Evolutionary conservation across 1,284 basidiomycete genomes (phyloP), one percentile per base, ranked within the genome.

Genomic region (Malassezia japonica): DNA sequence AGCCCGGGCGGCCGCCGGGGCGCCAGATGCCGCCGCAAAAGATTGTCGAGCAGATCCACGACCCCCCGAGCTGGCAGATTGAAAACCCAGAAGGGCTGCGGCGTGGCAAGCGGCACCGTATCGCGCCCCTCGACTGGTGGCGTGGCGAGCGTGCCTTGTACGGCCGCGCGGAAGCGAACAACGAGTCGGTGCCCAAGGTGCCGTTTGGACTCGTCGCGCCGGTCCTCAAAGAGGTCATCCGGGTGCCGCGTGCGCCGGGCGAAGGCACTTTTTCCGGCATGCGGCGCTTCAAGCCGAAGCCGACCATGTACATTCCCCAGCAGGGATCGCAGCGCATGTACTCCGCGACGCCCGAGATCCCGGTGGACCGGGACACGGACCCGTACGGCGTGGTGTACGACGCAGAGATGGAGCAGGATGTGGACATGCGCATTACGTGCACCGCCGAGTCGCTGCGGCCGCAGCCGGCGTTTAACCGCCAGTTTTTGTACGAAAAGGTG

Each of bases 401-500:
- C 57, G 89, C 79, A 67, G 78, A 78, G 15, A 79, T 78, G 0
- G 77, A 78, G 8, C 75, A 78, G 20, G 83, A 87, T 59, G 77
- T 82, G 9, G 75, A 79, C 43, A 78, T 83, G 67, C 83, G 89
- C 34, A 79, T 91, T 54, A 84, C 83, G 3, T 87, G 81, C 68
- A 83, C 85, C 10, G 76, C 80, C n/a, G 78, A 76, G 40, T 80
- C 82, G 77, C 76, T 86, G 18, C 66, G 79, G 1, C 81, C 81
- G 20, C 67, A 72, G n/a, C 77, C 76, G 46, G 75, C 79, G 15
- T 57, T 60, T 38, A 79, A 79, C 13, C 79, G 79, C 37, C 78
- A 80, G 20, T 98, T 91, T 80, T 77, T 77, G 24, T 98, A 90
- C 72, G 84, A 94, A 70, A 94, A 92, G 75, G 80, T 92, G n/a